Evolutionary conservation across 306 rosid species (phyloP).

Genomic region (Pyrus betulifolia): DNA sequence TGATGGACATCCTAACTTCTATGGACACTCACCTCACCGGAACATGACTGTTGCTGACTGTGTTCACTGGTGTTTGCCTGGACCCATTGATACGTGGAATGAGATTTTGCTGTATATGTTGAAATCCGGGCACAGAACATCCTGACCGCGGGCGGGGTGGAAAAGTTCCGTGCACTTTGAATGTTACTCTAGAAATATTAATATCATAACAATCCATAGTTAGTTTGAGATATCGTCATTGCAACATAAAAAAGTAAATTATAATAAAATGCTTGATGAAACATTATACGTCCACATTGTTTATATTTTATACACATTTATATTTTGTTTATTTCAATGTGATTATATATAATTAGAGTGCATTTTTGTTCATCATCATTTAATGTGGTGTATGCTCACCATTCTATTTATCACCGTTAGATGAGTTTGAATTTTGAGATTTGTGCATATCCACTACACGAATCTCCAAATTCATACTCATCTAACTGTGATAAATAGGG

Average conservation of each 20-base stretch:
- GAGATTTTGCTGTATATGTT: constrained; percentile 59
- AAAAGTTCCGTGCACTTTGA: not conserved
- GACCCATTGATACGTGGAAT: constrained; percentile 89
- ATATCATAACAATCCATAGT: not conserved
- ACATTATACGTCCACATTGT: not conserved
- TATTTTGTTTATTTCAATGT: not conserved
- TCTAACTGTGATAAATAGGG: no score
- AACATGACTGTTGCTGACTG: constrained; percentile 54
- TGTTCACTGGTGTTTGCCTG: constrained; percentile 90
- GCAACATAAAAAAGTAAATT: not conserved
- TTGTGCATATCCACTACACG: no score
- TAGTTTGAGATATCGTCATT: not conserved
- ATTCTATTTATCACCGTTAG: no score
- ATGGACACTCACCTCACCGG: constrained; percentile 36
- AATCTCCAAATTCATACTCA: no score
- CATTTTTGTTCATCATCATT: no score
- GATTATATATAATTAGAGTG: not conserved
- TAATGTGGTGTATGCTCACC: no score
- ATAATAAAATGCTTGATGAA: not conserved
- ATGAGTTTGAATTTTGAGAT: no score
- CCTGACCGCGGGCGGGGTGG: constrained; percentile 4
- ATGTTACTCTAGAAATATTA: not conserved
- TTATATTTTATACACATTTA: not conserved
- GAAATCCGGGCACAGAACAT: constrained; percentile 15
- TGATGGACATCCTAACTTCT: constrained; percentile 82